These are phyloP conservation scores for Papiliotrema nemorosa DNA, from an alignment of 1,284 basidiomycete genomes.

Conservation along the genomic window DNA sequence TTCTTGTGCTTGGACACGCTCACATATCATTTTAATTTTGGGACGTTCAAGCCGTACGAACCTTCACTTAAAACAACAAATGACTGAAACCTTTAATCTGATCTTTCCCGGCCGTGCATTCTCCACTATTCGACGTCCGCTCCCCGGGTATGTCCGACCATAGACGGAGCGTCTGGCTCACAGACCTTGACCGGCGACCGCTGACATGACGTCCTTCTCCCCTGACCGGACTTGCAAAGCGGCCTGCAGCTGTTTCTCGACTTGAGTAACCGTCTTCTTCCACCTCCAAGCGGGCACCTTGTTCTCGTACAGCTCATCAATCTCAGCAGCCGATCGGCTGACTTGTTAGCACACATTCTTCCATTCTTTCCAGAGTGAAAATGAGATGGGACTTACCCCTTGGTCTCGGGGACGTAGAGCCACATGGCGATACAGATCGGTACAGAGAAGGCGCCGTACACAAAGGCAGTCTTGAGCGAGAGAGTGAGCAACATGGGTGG, in stretches of 20 bases:
- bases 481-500: constrained; percentile 23
- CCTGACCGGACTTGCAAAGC: not conserved
- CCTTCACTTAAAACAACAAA: no score
- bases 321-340: constrained; percentile 21
- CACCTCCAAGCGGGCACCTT: constrained; percentile 21
- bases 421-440: constrained; percentile 22
- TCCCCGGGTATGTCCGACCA: no score
- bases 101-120: no score
- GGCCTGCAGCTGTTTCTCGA: constrained; percentile 8
- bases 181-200: no score
- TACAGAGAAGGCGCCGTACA: constrained; percentile 19
- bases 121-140: no score
- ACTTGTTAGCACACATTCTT: not conserved
- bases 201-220: not conserved
- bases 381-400: constrained; percentile 15
- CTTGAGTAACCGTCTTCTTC: constrained; percentile 20
- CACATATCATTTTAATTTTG: no score
- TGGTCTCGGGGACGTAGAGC: constrained; percentile 30
- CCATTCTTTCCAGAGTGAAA: not conserved
- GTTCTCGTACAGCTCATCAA: constrained; percentile 32
- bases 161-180: no score
- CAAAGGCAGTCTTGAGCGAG: constrained; percentile 18
- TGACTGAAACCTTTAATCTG: no score
- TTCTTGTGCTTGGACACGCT: no score
- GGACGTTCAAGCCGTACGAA: no score